phyloP scores from a whole-genome alignment of 2,329 filamentous ascomycete genomes.

The Aspergillus flavus region DNA sequence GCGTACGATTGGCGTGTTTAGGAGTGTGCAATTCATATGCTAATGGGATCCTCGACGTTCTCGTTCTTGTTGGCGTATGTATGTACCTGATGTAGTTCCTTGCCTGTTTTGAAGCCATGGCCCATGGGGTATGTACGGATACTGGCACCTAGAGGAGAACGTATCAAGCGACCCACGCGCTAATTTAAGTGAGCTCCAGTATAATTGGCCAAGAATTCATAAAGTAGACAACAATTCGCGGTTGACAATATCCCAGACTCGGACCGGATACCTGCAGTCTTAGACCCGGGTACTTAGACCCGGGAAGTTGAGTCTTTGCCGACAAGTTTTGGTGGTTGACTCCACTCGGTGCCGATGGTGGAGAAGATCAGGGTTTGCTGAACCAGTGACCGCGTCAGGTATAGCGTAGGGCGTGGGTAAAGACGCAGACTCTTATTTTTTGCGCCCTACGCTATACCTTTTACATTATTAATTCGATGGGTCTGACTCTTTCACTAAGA shows the following conservation, averaged over 20 bases:
- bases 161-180: background rate
- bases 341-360: background rate
- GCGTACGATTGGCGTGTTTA: background rate
- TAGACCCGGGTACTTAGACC: background rate
- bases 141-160: background rate
- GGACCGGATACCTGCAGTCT: background rate
- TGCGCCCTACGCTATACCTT: background rate
- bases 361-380: background rate
- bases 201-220: background rate
- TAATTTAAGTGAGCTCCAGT: background rate
- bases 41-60: constrained; percentile 2
- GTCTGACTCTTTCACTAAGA: background rate
- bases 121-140: background rate
- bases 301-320: background rate
- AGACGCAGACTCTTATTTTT: background rate
- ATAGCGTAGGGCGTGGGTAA: background rate
- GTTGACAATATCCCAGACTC: background rate
- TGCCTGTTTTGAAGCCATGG: background rate
- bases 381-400: background rate
- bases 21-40: constrained; percentile 10
- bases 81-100: background rate
- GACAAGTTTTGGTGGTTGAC: background rate
- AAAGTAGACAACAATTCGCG: background rate
- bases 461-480: background rate
- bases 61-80: background rate